Conservation (phyloP, 2,329 filamentous ascomycete genomes). For the Orbilia blumenaviensis region DNA sequence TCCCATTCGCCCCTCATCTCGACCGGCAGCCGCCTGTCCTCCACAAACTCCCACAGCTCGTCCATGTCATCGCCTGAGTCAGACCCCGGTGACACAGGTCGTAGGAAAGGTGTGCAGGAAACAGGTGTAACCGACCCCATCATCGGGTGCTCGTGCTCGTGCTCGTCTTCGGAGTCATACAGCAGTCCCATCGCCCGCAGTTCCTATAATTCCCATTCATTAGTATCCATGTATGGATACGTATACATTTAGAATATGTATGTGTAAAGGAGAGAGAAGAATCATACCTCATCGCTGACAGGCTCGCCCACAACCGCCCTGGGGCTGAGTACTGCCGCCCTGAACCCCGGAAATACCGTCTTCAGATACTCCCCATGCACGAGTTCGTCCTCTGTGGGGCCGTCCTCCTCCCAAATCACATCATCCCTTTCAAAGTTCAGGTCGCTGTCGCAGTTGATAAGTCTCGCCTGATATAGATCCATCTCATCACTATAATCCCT, state of each 20-base stretch:
- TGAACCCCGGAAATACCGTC: constrained; percentile 1
- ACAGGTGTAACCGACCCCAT: neutral
- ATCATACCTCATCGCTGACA: constrained; percentile 32
- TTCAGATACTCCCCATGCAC: constrained; percentile 11
- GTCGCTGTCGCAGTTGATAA: constrained; percentile 8
- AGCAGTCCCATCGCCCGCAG: constrained; percentile 32
- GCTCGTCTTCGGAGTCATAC: constrained; percentile 33
- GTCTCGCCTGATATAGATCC: constrained; percentile 26
- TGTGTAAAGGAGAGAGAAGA: neutral
- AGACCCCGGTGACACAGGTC: neutral
- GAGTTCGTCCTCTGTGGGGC: neutral
- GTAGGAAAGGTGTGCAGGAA: constrained; percentile 11
- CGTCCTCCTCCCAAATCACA: neutral
- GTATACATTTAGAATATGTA: too few relatives aligned
- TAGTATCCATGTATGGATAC: neutral
- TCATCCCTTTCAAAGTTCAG: constrained; percentile 15
- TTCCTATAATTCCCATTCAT: constrained; percentile 8
- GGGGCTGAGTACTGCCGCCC: too few relatives aligned
- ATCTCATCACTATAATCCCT: constrained; percentile 26
- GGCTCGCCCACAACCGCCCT: neutral
- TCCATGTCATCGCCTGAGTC: constrained; percentile 34
- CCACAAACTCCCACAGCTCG: constrained; percentile 36
- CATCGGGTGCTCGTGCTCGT: neutral
- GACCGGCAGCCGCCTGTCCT: neutral
- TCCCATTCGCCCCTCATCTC: constrained; percentile 46